A percentile compares a stretch with the other conserved stretches of the same genome.
Conservation (phyloP, 2,329 filamentous ascomycete genomes). For the Lachnum nothofagi region DNA sequence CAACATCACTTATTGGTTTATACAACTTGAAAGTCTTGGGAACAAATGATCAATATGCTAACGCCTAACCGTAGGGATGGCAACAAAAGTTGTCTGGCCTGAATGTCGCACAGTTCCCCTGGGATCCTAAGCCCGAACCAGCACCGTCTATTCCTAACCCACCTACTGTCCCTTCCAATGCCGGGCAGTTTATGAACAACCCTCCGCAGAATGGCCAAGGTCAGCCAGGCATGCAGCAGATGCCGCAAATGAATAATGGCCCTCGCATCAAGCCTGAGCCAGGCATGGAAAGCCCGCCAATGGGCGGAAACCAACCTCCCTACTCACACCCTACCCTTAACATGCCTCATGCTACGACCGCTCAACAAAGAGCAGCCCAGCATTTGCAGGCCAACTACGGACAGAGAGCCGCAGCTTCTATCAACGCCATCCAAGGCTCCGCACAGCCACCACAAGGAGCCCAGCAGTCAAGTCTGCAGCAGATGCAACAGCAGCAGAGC, state of each 20-base stretch:
- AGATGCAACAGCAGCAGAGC: slow-evolving; percentile 6
- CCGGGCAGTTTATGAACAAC: slow-evolving; percentile 24
- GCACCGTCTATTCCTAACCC: slow-evolving; percentile 36
- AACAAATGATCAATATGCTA: slow-evolving; percentile 21
- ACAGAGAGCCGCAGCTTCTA: slow-evolving; percentile 58
- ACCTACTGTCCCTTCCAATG: slow-evolving; percentile 32
- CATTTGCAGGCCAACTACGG: slow-evolving; percentile 58
- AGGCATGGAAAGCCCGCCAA: slow-evolving; percentile 30
- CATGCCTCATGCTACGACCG: slow-evolving; percentile 35
- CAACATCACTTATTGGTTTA: slow-evolving; percentile 8
- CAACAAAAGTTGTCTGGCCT: slow-evolving; percentile 83
- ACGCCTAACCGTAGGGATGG: slow-evolving; percentile 64
- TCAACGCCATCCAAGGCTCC: slow-evolving; percentile 51
- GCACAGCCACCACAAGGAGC: slow-evolving; percentile 23
- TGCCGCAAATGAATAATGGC: slow-evolving; percentile 22
- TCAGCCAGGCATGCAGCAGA: slow-evolving; percentile 17
- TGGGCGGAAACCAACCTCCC: slow-evolving; percentile 11
- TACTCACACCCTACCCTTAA: slow-evolving; percentile 28
- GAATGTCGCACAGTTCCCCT: slow-evolving; percentile 83
- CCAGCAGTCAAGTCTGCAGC: slow-evolving; percentile 24
- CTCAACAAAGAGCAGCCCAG: slow-evolving; percentile 51
- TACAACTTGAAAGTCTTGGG: slow-evolving; percentile 4
- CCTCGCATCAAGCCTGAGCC: slow-evolving; percentile 41
- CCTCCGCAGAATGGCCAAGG: slow-evolving; percentile 18
- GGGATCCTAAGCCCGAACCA: slow-evolving; percentile 80